Percentiles rank a stretch among this genome's conserved stretches.
Evolutionary conservation across 768 basidiomycete genomes (phyloP).

Genomic region (Hortiboletus flavorubellus): DNA sequence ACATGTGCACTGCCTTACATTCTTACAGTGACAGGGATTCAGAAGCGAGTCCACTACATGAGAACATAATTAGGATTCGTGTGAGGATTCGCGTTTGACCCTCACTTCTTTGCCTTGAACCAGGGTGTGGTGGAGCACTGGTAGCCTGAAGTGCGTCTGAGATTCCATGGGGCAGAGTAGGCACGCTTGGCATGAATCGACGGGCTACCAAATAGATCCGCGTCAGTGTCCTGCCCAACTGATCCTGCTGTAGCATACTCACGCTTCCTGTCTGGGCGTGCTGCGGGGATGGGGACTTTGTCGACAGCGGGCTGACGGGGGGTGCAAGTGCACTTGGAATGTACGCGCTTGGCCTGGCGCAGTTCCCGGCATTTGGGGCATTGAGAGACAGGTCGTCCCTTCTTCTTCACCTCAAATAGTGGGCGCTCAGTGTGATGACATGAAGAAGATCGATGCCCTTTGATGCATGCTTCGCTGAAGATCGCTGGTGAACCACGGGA

Average conservation of each 20-base stretch:
- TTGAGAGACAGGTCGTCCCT: constrained; percentile 89
- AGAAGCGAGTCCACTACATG: constrained; percentile 54
- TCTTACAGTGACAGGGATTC: constrained; percentile 62
- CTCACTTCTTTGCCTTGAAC: constrained; percentile 51
- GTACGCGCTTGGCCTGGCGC: constrained; percentile 74
- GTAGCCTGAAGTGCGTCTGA: constrained; percentile 46
- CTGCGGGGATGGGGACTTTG: constrained; percentile 32
- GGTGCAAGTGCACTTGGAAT: constrained; percentile 78
- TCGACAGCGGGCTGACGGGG: constrained; percentile 33
- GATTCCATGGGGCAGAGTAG: constrained; percentile 72
- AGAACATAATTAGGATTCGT: constrained; percentile 1
- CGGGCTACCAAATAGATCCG: constrained; percentile 41
- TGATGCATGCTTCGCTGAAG: constrained; percentile 85
- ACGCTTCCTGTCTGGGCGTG: constrained; percentile 34
- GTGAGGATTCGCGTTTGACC: neutral
- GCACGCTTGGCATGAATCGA: constrained; percentile 67
- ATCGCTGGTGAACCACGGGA: constrained; percentile 11
- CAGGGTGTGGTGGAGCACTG: constrained; percentile 30
- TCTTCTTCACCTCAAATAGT: constrained; percentile 91
- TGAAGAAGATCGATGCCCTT: constrained; percentile 88
- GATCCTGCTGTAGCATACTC: constrained; percentile 3
- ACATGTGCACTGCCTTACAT: constrained; percentile 55
- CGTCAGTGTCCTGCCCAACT: constrained; percentile 16
- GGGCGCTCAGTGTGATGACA: constrained; percentile 86
- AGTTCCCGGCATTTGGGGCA: constrained; percentile 82